Evolutionary conservation across 202 grass and related monocot genomes (phyloP), one percentile per base, ranked within the genome.

Genomic region (Setaria viridis): DNA sequence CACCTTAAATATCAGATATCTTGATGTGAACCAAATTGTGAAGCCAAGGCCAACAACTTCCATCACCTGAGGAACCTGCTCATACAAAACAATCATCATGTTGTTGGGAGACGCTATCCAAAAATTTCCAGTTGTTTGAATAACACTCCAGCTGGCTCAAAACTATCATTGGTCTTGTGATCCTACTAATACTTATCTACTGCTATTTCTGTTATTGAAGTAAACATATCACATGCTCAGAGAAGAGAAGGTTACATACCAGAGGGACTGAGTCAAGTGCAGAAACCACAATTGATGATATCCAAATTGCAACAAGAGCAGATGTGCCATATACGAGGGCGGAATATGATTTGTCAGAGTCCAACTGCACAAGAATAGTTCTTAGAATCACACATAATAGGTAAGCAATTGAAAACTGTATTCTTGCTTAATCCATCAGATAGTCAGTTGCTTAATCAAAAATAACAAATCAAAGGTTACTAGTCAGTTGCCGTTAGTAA

Each of bases 1-100:
- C 74, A 95, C 96, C 93, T 95, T 92, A 70, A 92, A 90, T 65
- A 95, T 88, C 25, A 95, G 80, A 88, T 92, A 92, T 62, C 90
- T 84, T 2, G 90, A 94, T 55, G 81, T 84, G 82, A 94, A 94
- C 93, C 93, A 94, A 76, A 94, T 39, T 6, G 90, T 94, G 90
- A 92, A 94, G 53, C 85, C 85, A 33, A 94, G 93, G 53, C 93
- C 93, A 56, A 92, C 82, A 70, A 92, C 76, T 84, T 92, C 93
- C 88, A 94, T 88, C 70, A 92, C 90, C 80, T 90, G 91, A 34
- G 90, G 93, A 73, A 92, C 83, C 90, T 94, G 85, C 34, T 30
- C 70, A 49, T 72, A 21, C 32, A 79, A 11, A 79, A 62, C 14
- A 47, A 70, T 43, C 7, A n/a, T 78, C 57, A 66, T 3, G 25